Conservation (phyloP, 352 stramenopile species). For the Plasmopara viticola region DNA sequence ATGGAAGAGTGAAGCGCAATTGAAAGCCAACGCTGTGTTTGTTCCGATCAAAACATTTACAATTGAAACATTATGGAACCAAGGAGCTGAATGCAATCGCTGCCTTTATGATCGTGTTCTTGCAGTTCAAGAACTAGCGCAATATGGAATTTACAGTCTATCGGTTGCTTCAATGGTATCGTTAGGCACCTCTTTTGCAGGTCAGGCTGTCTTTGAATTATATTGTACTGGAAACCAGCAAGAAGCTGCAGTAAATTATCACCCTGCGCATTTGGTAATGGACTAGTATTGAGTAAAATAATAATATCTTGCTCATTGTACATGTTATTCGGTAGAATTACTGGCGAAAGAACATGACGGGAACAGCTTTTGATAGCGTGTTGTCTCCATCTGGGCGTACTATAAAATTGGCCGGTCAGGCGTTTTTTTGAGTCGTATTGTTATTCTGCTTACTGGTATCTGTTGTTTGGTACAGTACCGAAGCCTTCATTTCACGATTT, state of each 20-base stretch:
- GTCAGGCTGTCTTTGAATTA: conserved; percentile 15
- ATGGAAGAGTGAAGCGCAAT: conserved; percentile 17
- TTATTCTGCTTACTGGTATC: not conserved
- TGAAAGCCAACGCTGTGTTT: conserved; percentile 23
- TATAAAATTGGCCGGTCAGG: conserved; percentile 6
- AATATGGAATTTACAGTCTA: conserved; percentile 17
- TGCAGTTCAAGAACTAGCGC: conserved; percentile 10
- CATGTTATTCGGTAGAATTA: conserved; percentile 26
- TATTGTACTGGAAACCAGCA: conserved; percentile 20
- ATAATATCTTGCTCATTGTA: not conserved
- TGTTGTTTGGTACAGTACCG: conserved; percentile 2
- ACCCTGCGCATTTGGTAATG: conserved; percentile 24
- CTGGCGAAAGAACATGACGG: conserved; percentile 29
- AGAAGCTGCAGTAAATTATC: conserved; percentile 8
- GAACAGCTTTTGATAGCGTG: not conserved
- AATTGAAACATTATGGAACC: conserved; percentile 5
- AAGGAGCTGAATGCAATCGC: conserved; percentile 7
- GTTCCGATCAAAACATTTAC: conserved; percentile 13
- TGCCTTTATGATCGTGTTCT: conserved; percentile 10
- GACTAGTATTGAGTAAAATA: not conserved
- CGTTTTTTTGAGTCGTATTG: not conserved
- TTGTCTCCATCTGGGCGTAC: conserved; percentile 11
- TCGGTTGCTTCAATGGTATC: conserved; percentile 16
- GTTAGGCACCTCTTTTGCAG: not conserved
- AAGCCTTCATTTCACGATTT: conserved; percentile 43